phyloP scores from a whole-genome alignment of 371 early-diverging fungal genomes.

The Lichtheimia ramosa region DNA sequence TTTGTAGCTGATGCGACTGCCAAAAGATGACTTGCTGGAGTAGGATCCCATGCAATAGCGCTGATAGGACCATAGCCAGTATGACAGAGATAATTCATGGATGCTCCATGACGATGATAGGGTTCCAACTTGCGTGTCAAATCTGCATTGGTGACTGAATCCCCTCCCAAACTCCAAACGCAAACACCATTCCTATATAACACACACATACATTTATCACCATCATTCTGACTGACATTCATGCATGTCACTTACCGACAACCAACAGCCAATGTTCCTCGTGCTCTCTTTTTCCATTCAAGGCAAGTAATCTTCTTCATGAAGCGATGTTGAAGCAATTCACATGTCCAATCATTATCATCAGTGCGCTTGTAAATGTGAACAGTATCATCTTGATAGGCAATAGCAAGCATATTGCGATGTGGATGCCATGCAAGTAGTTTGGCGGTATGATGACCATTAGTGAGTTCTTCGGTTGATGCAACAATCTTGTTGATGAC shows the following conservation, averaged over 20 bases:
- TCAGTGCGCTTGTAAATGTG: conserved; percentile 47
- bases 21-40: conserved; percentile 40
- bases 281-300: conserved; percentile 53
- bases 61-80: conserved; percentile 30
- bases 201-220: background rate
- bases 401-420: conserved; percentile 49
- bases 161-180: conserved; percentile 41
- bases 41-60: conserved; percentile 49
- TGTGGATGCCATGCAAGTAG: conserved; percentile 61
- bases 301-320: conserved; percentile 54
- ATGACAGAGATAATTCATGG: conserved; percentile 30
- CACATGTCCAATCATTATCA: conserved; percentile 33
- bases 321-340: conserved; percentile 36
- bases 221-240: background rate
- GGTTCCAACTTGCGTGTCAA: background rate
- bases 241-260: conserved; percentile 30
- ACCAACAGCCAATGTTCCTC: conserved; percentile 55
- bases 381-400: conserved; percentile 43
- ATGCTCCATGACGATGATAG: conserved; percentile 10
- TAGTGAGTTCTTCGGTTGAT: no score
- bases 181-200: conserved; percentile 41
- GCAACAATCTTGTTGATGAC: no score
- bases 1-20: conserved; percentile 29
- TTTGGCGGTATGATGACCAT: background rate
- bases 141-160: conserved; percentile 2